Evolutionary conservation across 1,284 basidiomycete genomes (phyloP).

Genomic region (Apiotrichum akiyoshidainum): DNA sequence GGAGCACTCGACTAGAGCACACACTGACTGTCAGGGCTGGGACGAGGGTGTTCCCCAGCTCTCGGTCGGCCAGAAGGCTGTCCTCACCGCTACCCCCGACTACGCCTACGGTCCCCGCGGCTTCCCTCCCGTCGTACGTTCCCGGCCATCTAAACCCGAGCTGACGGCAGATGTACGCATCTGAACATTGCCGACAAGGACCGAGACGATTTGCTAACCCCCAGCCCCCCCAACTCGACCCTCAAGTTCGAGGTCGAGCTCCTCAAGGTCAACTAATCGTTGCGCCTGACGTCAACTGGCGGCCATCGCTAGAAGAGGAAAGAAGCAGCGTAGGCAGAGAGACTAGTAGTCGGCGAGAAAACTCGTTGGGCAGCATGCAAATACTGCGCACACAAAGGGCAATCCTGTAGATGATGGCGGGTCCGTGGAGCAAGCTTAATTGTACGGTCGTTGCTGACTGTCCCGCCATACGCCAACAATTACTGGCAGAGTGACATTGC

Average conservation of each 20-base stretch:
- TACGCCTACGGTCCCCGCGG: slow-evolving; percentile 45
- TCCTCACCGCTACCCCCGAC: slow-evolving; percentile 54
- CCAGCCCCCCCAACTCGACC: slow-evolving; percentile 47
- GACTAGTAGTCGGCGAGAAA: not conserved
- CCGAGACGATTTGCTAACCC: not conserved
- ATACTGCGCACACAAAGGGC: not conserved
- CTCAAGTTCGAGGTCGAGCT: slow-evolving; percentile 59
- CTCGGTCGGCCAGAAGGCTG: slow-evolving; percentile 73
- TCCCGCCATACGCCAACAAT: no score
- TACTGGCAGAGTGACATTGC: no score
- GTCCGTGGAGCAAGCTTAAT: no score
- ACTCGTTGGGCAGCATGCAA: not conserved
- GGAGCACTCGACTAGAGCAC: no score
- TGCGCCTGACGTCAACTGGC: no score
- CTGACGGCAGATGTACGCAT: no score
- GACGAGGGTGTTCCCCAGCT: slow-evolving; percentile 79
- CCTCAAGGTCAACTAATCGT: slow-evolving; percentile 52
- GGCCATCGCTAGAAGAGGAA: not conserved
- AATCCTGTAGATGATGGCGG: no score
- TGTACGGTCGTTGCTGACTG: no score
- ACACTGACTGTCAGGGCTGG: slow-evolving; percentile 59
- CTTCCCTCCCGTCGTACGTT: slow-evolving; percentile 79
- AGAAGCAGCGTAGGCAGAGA: not conserved
- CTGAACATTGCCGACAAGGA: no score
- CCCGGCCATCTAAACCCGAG: no score